Evolutionary conservation across 306 rosid genomes (phyloP).

Genomic region (Glycine latifolia): DNA sequence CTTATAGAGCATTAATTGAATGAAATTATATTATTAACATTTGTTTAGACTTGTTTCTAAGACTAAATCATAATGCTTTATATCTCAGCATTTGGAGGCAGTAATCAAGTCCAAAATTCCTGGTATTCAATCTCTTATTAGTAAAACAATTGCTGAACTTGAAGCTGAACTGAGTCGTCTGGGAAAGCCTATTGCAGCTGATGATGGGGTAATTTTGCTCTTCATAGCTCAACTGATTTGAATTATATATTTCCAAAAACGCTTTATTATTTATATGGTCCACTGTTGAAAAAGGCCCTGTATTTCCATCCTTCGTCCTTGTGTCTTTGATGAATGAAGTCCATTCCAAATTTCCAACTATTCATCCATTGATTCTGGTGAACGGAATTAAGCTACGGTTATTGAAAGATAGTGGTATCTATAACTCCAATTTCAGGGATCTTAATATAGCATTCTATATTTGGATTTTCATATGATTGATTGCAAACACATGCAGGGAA

Average conservation of each 20-base stretch:
- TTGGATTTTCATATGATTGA: constrained; percentile 37
- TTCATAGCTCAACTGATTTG: constrained; percentile 5
- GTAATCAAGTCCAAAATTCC: constrained; percentile 97
- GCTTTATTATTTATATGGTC: neutral
- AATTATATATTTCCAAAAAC: neutral
- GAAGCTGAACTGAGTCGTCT: constrained; percentile 92
- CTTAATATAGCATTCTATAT: constrained; percentile 3
- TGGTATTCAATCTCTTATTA: constrained; percentile 90
- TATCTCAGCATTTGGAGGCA: constrained; percentile 88
- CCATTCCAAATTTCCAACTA: constrained; percentile 22
- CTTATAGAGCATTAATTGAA: neutral
- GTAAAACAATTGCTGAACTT: constrained; percentile 80
- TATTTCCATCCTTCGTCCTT: neutral
- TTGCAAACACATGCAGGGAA: constrained; percentile 70
- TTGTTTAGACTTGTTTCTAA: constrained; percentile 5
- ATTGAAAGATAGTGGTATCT: constrained; percentile 9
- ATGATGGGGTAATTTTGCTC: constrained; percentile 83
- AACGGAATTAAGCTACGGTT: neutral
- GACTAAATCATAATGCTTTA: constrained; percentile 37
- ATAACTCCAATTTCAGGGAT: constrained; percentile 5
- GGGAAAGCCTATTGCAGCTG: constrained; percentile 89
- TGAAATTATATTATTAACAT: neutral
- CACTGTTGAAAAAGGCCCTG: constrained; percentile 9
- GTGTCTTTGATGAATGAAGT: neutral
- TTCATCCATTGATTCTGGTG: constrained; percentile 35